These are phyloP conservation scores for Chloranthus sessilifolius DNA, from an alignment of 164 flowering plant genomes.

Conservation along the genomic window DNA sequence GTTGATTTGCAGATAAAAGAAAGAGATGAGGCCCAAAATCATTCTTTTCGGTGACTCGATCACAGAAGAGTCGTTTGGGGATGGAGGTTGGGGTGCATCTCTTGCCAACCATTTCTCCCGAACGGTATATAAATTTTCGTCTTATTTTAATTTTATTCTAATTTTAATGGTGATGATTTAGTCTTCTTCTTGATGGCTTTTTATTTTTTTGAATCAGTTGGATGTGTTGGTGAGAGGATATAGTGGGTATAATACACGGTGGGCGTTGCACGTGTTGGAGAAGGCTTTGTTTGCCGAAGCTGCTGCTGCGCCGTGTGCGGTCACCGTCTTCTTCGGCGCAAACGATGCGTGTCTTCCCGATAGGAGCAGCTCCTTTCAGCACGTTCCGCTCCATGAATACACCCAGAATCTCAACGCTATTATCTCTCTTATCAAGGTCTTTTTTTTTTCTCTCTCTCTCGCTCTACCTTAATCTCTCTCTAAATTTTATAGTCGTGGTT, in stretches of 20 bases:
- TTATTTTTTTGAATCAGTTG: conserved; percentile 33
- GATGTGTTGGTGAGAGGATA: conserved; percentile 82
- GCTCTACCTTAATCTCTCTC: background rate
- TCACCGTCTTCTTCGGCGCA: conserved; percentile 83
- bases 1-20: no score
- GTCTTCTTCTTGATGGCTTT: conserved; percentile 1
- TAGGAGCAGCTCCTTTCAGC: conserved; percentile 52
- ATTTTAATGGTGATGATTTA: background rate
- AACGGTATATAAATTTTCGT: conserved; percentile 27
- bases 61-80: conserved; percentile 61
- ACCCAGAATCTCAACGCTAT: conserved; percentile 56
- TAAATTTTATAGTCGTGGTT: conserved; percentile 1
- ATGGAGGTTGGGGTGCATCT: conserved; percentile 77
- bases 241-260: conserved; percentile 82
- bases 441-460: conserved; percentile 5
- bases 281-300: conserved; percentile 29
- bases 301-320: conserved; percentile 39
- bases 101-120: conserved; percentile 65
- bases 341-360: conserved; percentile 77
- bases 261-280: conserved; percentile 54
- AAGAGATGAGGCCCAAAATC: conserved; percentile 67
- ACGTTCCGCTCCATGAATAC: conserved; percentile 72
- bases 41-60: conserved; percentile 85
- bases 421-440: conserved; percentile 52
- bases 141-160: background rate